Percentiles rank a stretch among this genome's conserved stretches.
phyloP scores from a whole-genome alignment of 305 asterid species.

The Fraxinus ornus region DNA sequence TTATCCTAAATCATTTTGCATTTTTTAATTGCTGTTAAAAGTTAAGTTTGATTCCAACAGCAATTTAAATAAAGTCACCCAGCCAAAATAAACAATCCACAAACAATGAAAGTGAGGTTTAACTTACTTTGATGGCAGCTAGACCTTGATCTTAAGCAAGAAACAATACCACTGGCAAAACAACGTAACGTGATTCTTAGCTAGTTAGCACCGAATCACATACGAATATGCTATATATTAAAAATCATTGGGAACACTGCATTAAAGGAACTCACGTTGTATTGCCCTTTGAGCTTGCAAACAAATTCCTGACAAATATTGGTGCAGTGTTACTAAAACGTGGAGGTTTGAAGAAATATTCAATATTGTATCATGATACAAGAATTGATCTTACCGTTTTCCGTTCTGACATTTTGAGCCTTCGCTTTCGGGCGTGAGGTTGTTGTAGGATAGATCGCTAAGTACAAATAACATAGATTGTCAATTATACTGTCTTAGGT shows the following conservation, averaged over 20 bases:
- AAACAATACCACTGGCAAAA: slow-evolving; percentile 19
- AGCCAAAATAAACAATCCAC: not conserved
- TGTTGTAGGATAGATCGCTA: slow-evolving; percentile 67
- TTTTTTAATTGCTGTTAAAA: too few relatives aligned
- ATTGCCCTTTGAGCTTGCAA: slow-evolving; percentile 14
- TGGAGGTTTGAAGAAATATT: not conserved
- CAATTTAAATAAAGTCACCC: too few relatives aligned
- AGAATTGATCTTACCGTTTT: slow-evolving; percentile 36
- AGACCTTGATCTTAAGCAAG: not conserved
- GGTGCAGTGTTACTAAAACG: not conserved
- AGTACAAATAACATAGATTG: not conserved
- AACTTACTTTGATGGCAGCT: not conserved
- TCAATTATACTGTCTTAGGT: not conserved
- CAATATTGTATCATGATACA: not conserved
- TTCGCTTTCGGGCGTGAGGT: slow-evolving; percentile 29
- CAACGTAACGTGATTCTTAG: not conserved
- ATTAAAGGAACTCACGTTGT: slow-evolving; percentile 6
- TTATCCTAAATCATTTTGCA: too few relatives aligned
- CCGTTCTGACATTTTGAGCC: slow-evolving; percentile 27
- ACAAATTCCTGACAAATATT: slow-evolving; percentile 10
- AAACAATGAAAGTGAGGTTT: not conserved
- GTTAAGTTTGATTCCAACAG: too few relatives aligned
- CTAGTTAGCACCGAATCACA: not conserved
- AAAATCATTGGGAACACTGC: not conserved
- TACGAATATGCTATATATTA: not conserved